Evolutionary conservation across 148 eudicot species (phyloP).

Genomic region (Rhododendron ovatum): DNA sequence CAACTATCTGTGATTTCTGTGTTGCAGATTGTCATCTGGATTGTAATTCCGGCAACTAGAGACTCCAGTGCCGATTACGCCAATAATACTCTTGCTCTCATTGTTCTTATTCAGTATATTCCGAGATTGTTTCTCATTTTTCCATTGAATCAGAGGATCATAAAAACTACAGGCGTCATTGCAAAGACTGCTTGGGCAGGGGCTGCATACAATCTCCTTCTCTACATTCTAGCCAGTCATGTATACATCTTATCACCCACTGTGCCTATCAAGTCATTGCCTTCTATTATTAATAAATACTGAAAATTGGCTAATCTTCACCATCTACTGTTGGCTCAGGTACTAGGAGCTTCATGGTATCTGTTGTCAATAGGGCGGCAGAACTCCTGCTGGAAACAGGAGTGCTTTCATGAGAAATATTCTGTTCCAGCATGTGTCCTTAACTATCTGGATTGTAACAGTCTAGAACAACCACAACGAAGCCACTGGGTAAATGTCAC

Average conservation of each 20-base stretch:
- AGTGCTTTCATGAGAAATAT: conserved; percentile 42
- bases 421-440: conserved; percentile 36
- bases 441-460: conserved; percentile 61
- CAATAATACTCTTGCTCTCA: conserved; percentile 64
- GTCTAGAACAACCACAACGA: conserved; percentile 30
- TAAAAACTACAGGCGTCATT: conserved; percentile 79
- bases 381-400: conserved; percentile 65
- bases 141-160: conserved; percentile 69
- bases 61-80: conserved; percentile 46
- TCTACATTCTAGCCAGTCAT: conserved; percentile 93
- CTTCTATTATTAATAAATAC: not conserved
- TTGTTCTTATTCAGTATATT: conserved; percentile 75
- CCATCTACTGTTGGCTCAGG: conserved; percentile 37
- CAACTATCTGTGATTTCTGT: not conserved
- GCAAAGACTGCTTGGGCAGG: conserved; percentile 95
- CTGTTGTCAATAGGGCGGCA: conserved; percentile 77
- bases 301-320: not conserved
- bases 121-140: conserved; percentile 77
- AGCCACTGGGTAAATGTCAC: conserved; percentile 62
- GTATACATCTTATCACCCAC: conserved; percentile 27
- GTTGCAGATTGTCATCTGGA: conserved; percentile 69
- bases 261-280: not conserved
- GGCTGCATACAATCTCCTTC: conserved; percentile 81
- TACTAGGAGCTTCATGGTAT: conserved; percentile 90
- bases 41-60: conserved; percentile 57